phyloP scores from a whole-genome alignment of 345 rosid genomes.

The Brassica carinata region DNA sequence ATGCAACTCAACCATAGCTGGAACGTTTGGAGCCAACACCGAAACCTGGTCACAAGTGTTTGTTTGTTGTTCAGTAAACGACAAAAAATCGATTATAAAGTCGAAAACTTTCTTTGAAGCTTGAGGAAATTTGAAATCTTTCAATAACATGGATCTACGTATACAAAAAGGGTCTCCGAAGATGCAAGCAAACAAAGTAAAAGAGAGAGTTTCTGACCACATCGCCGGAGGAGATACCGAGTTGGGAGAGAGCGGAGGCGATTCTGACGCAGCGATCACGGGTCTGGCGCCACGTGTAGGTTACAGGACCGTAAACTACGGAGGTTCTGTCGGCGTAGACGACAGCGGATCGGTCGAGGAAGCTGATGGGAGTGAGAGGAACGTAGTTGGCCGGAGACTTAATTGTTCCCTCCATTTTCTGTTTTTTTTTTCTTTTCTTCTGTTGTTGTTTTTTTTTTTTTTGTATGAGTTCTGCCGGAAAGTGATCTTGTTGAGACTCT shows the following conservation, averaged over 20 bases:
- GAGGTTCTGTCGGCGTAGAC: slow-evolving; percentile 54
- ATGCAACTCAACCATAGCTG: slow-evolving; percentile 83
- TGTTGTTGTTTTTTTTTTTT: no score
- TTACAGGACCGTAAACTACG: slow-evolving; percentile 50
- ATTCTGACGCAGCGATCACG: slow-evolving; percentile 58
- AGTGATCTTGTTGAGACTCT: background rate
- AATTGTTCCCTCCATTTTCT: slow-evolving; percentile 44
- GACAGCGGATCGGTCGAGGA: slow-evolving; percentile 59
- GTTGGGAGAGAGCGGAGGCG: slow-evolving; percentile 59
- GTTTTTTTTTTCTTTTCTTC: background rate
- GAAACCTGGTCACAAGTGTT: slow-evolving; percentile 51
- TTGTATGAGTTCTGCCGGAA: background rate
- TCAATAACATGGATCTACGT: background rate
- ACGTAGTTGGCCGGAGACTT: slow-evolving; percentile 56
- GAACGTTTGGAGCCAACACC: slow-evolving; percentile 68
- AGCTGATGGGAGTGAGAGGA: slow-evolving; percentile 64
- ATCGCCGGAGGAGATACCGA: slow-evolving; percentile 50
- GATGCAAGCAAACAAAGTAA: background rate
- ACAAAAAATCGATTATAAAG: background rate
- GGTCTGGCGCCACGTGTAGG: slow-evolving; percentile 68
- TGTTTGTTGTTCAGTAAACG: background rate
- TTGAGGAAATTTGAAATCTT: background rate
- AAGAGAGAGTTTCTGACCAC: slow-evolving; percentile 47
- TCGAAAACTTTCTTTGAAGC: background rate
- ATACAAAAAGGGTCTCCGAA: background rate